These are phyloP conservation scores for Isoetes taiwanensis DNA, from an alignment of 75 land plant genomes.

Conservation along the genomic window DNA sequence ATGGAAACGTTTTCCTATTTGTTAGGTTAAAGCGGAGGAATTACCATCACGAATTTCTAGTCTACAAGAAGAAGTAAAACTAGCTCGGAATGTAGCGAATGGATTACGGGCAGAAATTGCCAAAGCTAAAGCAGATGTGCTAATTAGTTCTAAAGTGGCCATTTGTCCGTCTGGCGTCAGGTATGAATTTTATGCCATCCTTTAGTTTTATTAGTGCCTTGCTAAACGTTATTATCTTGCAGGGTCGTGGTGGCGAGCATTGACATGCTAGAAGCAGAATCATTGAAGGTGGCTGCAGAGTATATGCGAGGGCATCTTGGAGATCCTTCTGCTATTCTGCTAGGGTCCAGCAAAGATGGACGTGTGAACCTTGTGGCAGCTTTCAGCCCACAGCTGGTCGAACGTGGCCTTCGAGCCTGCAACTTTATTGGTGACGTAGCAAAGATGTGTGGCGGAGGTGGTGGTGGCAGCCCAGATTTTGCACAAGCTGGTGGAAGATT, in stretches of 20 bases:
- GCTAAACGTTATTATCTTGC: slow-evolving; percentile 14
- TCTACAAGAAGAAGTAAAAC: slow-evolving; percentile 60
- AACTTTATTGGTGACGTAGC: slow-evolving; percentile 81
- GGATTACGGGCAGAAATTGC: slow-evolving; percentile 46
- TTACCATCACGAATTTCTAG: slow-evolving; percentile 42
- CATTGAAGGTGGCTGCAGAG: slow-evolving; percentile 77
- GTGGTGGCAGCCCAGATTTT: slow-evolving; percentile 91
- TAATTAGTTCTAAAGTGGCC: slow-evolving; percentile 35
- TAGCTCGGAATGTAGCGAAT: slow-evolving; percentile 44
- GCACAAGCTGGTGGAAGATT: slow-evolving; percentile 94
- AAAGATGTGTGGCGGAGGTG: slow-evolving; percentile 83
- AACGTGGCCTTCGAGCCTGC: slow-evolving; percentile 68
- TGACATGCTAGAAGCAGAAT: slow-evolving; percentile 67
- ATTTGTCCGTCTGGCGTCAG: slow-evolving; percentile 49
- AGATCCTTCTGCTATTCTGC: slow-evolving; percentile 71
- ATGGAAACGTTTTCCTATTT: neutral
- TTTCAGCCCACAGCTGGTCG: slow-evolving; percentile 62
- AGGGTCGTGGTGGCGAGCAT: slow-evolving; percentile 69
- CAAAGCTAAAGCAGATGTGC: slow-evolving; percentile 45
- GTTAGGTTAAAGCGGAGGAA: slow-evolving; percentile 82
- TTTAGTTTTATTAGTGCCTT: no score
- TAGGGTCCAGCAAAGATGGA: slow-evolving; percentile 71
- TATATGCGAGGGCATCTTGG: slow-evolving; percentile 34
- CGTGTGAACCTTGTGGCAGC: slow-evolving; percentile 83
- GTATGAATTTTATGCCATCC: slow-evolving; percentile 22